phyloP scores from a whole-genome alignment of 148 eudicot genomes.

The Persicaria maculosa region DNA sequence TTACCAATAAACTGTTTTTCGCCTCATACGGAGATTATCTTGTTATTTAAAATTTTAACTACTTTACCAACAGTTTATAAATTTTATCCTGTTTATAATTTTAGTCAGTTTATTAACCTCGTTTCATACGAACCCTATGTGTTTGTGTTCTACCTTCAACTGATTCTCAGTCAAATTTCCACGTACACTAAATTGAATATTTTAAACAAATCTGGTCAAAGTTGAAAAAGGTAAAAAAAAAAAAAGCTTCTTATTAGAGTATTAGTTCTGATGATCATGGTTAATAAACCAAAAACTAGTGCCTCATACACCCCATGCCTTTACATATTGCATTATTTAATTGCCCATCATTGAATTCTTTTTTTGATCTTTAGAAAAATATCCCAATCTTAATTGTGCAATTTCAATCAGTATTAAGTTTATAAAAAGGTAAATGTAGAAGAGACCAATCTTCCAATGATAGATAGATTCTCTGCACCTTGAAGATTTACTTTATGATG shows the following conservation, averaged over 20 bases:
- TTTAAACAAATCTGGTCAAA: neutral
- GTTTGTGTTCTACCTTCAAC: neutral
- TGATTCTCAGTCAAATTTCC: neutral
- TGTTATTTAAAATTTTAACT: too few relatives aligned
- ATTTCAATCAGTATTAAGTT: neutral
- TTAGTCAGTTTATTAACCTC: too few relatives aligned
- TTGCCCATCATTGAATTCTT: neutral
- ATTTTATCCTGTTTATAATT: too few relatives aligned
- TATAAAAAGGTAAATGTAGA: neutral
- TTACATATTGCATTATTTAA: neutral
- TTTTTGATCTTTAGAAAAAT: neutral
- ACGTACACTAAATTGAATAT: too few relatives aligned
- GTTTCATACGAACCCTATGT: too few relatives aligned
- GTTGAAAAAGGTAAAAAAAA: neutral
- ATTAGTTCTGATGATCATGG: conserved; percentile 6
- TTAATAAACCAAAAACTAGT: too few relatives aligned
- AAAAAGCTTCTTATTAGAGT: conserved; percentile 9
- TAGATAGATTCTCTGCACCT: neutral
- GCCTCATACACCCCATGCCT: too few relatives aligned
- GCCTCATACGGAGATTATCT: too few relatives aligned
- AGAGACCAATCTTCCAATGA: conserved; percentile 8
- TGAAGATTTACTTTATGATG: too few relatives aligned
- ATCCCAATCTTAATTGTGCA: neutral
- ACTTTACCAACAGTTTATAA: too few relatives aligned
- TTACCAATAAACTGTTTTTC: too few relatives aligned